phyloP scores from a whole-genome alignment of 805 yeast genomes.

The Zygoascus flipseniorum region DNA sequence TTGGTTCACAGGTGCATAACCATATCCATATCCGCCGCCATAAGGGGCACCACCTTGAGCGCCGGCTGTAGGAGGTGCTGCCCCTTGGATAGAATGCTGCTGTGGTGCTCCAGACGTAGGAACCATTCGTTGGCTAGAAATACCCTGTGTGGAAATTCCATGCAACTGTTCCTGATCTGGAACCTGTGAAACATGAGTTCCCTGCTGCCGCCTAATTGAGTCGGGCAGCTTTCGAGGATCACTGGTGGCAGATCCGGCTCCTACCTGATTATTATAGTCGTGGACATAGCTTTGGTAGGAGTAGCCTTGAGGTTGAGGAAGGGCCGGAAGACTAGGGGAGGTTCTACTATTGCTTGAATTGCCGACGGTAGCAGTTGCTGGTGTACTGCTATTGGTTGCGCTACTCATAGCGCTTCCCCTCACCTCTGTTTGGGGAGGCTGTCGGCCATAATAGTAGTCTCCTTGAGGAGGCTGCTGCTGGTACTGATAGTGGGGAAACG shows the following conservation, averaged over 20 bases:
- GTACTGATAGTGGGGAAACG: slow-evolving; percentile 1
- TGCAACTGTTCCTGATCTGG: slow-evolving; percentile 3
- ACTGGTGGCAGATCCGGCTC: slow-evolving; percentile 1
- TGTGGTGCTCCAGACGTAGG: neutral
- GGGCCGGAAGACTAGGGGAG: neutral
- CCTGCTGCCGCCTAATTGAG: slow-evolving; percentile 2
- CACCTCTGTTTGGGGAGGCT: neutral
- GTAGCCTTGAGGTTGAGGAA: neutral
- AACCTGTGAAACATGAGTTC: slow-evolving; percentile 7
- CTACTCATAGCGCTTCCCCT: neutral
- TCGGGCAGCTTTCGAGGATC: slow-evolving; percentile 19
- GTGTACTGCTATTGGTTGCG: neutral
- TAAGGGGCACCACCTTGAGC: neutral
- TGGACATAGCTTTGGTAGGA: neutral
- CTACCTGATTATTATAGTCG: neutral
- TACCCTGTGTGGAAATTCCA: neutral
- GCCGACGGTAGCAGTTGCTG: neutral
- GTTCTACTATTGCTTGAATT: neutral
- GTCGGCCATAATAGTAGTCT: neutral
- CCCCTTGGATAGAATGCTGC: neutral
- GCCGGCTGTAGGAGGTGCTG: neutral
- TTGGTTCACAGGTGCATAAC: neutral
- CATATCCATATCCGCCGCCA: neutral
- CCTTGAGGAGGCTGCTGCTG: neutral
- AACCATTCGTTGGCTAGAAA: neutral